Evolutionary conservation across 2,329 filamentous ascomycete species (phyloP).

Genomic region (Xylariaceae sp.): DNA sequence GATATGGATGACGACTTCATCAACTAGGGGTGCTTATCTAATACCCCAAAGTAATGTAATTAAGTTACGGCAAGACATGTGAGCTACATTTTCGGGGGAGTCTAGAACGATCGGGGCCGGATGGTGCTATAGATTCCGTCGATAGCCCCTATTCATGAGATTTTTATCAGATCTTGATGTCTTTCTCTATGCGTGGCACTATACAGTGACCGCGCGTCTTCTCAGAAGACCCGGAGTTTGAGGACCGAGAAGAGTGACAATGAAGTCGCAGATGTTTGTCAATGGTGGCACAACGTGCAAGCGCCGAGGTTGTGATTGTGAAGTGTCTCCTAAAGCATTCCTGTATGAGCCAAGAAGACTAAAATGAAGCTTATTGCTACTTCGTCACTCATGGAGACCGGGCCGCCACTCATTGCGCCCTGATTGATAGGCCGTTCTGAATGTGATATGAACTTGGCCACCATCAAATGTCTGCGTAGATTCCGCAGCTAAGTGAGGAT

Average conservation of each 20-base stretch:
- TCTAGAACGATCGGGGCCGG: not conserved
- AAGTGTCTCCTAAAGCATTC: constrained; percentile 13
- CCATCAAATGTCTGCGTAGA: too few relatives aligned
- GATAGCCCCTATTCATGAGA: not conserved
- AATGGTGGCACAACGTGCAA: constrained; percentile 22
- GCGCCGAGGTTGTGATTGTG: constrained; percentile 12
- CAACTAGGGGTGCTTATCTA: too few relatives aligned
- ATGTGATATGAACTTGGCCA: not conserved
- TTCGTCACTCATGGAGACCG: not conserved
- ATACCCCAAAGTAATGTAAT: too few relatives aligned
- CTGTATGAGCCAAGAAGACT: constrained; percentile 12
- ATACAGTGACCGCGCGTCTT: too few relatives aligned
- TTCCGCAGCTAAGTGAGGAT: constrained; percentile 7
- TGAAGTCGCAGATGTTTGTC: constrained; percentile 13
- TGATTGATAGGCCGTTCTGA: not conserved
- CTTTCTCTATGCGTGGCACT: constrained; percentile 25
- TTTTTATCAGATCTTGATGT: constrained; percentile 17
- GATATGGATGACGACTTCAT: too few relatives aligned
- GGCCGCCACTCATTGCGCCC: not conserved
- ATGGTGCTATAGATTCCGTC: not conserved
- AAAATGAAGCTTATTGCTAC: constrained; percentile 1
- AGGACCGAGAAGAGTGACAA: constrained; percentile 19
- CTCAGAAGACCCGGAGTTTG: constrained; percentile 23
- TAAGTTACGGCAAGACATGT: not conserved
- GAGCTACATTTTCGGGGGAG: not conserved